Evolutionary conservation across 2,329 filamentous ascomycete genomes (phyloP).

Genomic region (Xylogone sp.): DNA sequence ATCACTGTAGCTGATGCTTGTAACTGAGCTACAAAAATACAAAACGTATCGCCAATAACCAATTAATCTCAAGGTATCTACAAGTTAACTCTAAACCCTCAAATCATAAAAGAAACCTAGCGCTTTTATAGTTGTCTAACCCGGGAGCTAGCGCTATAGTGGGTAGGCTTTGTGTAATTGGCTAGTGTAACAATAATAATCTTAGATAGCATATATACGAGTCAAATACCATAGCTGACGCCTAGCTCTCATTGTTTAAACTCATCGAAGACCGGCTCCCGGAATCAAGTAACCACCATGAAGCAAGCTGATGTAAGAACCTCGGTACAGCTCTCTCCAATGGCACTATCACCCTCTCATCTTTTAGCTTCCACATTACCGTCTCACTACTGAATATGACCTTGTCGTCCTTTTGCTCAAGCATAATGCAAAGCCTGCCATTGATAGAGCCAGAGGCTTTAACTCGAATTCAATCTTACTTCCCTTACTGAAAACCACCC

Average conservation of each 20-base stretch:
- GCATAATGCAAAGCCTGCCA: background rate
- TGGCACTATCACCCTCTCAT: constrained; percentile 1
- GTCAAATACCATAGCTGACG: too few species aligned
- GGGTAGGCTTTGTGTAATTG: too few species aligned
- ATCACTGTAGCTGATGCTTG: too few species aligned
- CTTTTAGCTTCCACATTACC: constrained; percentile 6
- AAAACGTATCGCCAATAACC: too few species aligned
- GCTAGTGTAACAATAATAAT: too few species aligned
- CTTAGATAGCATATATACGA: too few species aligned
- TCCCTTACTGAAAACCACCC: background rate
- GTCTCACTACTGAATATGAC: constrained; percentile 3
- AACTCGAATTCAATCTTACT: constrained; percentile 6
- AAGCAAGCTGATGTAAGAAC: constrained; percentile 3
- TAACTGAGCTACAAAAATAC: too few species aligned
- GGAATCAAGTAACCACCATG: constrained; percentile 6
- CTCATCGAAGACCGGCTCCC: constrained; percentile 2
- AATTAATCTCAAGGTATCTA: too few species aligned
- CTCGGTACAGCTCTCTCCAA: constrained; percentile 1
- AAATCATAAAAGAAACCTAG: too few species aligned
- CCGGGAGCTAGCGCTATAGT: too few species aligned
- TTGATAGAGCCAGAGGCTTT: background rate
- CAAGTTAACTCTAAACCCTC: too few species aligned
- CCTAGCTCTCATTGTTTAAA: constrained; percentile 1
- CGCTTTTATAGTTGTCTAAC: too few species aligned
- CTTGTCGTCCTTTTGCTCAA: background rate